Evolutionary conservation across 1,139 yeast genomes (phyloP), one percentile per base, ranked within the genome.

Genomic region (Saccharomycopsis hybrid): DNA sequence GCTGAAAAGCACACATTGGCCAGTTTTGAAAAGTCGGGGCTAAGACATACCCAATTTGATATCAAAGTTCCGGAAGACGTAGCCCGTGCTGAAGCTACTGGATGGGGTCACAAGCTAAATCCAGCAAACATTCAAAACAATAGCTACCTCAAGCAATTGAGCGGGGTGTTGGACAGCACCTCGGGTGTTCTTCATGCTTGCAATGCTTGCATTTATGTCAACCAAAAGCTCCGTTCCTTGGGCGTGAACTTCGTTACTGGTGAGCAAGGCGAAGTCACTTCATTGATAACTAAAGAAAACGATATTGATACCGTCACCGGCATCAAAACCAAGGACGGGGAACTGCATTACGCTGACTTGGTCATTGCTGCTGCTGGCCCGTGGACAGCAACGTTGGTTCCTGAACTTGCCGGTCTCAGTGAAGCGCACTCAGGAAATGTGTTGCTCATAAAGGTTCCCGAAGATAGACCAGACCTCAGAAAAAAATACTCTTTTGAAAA

Each of bases 361-460:
- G 66, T 64, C 3, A 63, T 71, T 32, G 57, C 68, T 9, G 63
- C 66, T 35, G 60, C 69, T 41, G 76, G 76, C 31, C 70, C 74
- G 5, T 71, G 75, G 75, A 59, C 73, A 27, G 63, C 69, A 4
- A 54, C 61, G 3, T 52, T 70, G 2, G 63, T 71, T 24, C 67
- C 66, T 5, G 68, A 65, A 50, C 56, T 68, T 3, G 62, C 60
- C 36, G 68, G 68, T n/a, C 57, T 65, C 38, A 59, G 60, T 47
- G 71, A 69, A 55, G 73, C 68, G 0, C 62, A 69, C 11, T 61
- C 62, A 4, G 74, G 71, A 8, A 66, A 66, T 50, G 63, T 68
- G n/a, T 18, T 18, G 18, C 18, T 18, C 18, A 18, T 18, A 18
- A 18, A 18, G 18, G 54, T 63, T 3, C 18, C 18, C 18, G 18